Evolutionary conservation across 176 grass and related monocot genomes (phyloP), one percentile per base, ranked within the genome.

Genomic region (Avena atlantica): DNA sequence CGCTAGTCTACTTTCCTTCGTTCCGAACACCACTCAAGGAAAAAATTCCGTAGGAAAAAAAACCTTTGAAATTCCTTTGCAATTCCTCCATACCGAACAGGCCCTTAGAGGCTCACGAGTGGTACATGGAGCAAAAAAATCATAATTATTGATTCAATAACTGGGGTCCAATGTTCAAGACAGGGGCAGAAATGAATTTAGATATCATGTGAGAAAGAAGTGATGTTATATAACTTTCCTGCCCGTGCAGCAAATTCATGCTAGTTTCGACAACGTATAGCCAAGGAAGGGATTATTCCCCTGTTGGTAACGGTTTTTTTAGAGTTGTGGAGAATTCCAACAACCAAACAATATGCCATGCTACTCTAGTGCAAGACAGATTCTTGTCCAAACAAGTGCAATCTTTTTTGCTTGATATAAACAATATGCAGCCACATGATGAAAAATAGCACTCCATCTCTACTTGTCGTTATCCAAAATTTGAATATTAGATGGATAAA

Each of bases 331-430:
- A 64, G 24, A 64, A 64, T 27, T 29, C 61, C 23, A 64, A 64
- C 61, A 12, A 23, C 61, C 11, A 64, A 59, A 64, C 61, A 64
- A 29, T 64, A 64, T 27, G 61, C 24, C 23, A 27, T 64, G 61
- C 24, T 64, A 64, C 24, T 64, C 61, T 25, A 64, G 61, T 27
- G 61, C 61, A 64, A 64, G 61, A 62, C 61, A 64, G 61, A 64
- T 64, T 27, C 24, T 14, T 64, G 12, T 63, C 60, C 60, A 64
- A 64, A 64, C 24, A 64, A 29, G 61, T 25, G 61, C 61, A 29
- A 29, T 24, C 61, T 8, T 60, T 64, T 64, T 64, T 64, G 24
- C 4, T 64, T 64, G 61, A 64, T 64, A 64, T 24, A 64, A 64
- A 64, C 1, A 64, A 27, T 64, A 64, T 27, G 61, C 60, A 63